Base-by-base conservation (phyloP, 1,284 basidiomycete genomes). In the Volvariella volvacea region DNA sequence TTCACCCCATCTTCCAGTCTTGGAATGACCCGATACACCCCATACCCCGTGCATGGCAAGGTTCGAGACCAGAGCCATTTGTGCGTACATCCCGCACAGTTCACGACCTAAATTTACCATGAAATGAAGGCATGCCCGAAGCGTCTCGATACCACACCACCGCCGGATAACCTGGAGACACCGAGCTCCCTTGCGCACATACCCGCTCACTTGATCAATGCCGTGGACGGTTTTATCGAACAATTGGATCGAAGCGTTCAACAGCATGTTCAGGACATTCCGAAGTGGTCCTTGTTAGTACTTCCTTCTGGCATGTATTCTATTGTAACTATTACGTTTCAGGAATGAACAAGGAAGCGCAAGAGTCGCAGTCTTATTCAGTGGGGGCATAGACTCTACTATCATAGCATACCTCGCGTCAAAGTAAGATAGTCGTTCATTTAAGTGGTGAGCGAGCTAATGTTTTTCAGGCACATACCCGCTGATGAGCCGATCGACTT, bases 341-440 rank as follows among this genome's bases (percentile, higher is more conserved):
- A 38, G 46, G 47, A 39, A 22, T 22, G 6, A 31, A 3, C 45
- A 54, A 42, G 66, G 66, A 2, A 58, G 68, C 39, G 75, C 88
- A 0, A 76, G 82, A 45, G 71, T 96, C 0, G 92, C 88, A 2
- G 71, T 99, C 4, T 73, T 99, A 3, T 99, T 99, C 62, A 97
- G 93, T 16, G 95, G 95, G 19, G 95, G 95, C 0, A 88, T 99
- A 25, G 95, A 99, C 59, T 98, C 87, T 14, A 86, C 93, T 0
- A 71, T 92, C 19, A 56, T 98, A 1, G 83, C 93, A 0, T 83
- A 79, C 50, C 66, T 98, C 0, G 85, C 91, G 0, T 78, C 94
- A 55, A 71, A 68, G 84, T 87, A 59, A 22, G 56, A 42, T 15
- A 14, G 22, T 17, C 21, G 19, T 7, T 22, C 36, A 20, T 10